Evolutionary conservation across 306 rosid species (phyloP), one percentile per base, ranked within the genome.

Genomic region (Malus sieversii): DNA sequence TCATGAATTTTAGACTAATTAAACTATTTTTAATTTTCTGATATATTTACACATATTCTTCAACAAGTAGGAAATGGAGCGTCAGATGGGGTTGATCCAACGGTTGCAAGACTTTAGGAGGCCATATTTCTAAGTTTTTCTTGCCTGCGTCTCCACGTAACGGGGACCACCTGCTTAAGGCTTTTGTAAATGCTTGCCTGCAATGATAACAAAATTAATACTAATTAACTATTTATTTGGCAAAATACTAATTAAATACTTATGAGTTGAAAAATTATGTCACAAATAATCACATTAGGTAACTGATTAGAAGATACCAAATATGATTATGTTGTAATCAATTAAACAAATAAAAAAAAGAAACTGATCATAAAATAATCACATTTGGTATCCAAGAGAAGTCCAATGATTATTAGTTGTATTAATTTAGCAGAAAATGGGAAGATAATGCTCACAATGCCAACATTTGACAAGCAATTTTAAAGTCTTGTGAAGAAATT

Each of bases 171-270:
- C 71, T 89, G 99, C 90, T 95, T 95, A 33, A 95, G 78, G 79
- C 92, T 82, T 52, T 89, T 90, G 84, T 76, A 95, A 74, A 95
- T 80, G 82, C 75, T 87, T 73, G 81, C 88, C 99, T 95, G 93
- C 81, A 80, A 13, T 76, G 65, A 55, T 55, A 65, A 16, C 29
- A 33, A 61, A 78, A 35, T 8, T 18, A 72, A 44, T 16, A 62
- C 25, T 52, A 74, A 68, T 58, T 42, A 72, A 57, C 22, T 72
- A 16, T 59, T 57, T 38, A 29, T 14, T 46, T 4, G 19, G 53
- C 53, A 46, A 48, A 74, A 30, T 18, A 62, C 35, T 29, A 74
- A 66, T 58, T 42, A 72, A 58, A 8, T 73, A 7, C 40, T 57
- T 57, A 19, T 15, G 55, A 59, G 55, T 10, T 20, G 19, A 59